phyloP scores from a whole-genome alignment of 73 alveolate genomes.

The Tetrahymena thermophila region DNA sequence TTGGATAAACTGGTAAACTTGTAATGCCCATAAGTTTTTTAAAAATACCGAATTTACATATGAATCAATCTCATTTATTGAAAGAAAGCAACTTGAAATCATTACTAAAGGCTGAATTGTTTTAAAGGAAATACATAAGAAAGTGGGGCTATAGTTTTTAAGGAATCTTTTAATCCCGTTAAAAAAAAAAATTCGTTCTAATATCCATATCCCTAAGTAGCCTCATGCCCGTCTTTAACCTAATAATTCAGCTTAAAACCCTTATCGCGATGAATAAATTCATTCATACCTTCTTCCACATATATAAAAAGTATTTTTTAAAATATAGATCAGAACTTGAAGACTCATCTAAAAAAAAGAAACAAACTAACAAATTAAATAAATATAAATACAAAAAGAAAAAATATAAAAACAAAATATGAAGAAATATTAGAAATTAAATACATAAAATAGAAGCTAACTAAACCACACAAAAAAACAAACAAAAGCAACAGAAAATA shows the following conservation, averaged over 20 bases:
- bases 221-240: constrained; percentile 3
- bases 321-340: background rate
- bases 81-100: background rate
- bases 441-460: background rate
- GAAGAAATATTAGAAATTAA: background rate
- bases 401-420: background rate
- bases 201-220: background rate
- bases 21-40: background rate
- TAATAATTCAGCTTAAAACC: background rate
- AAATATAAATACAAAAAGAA: background rate
- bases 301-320: background rate
- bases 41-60: background rate
- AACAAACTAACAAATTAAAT: background rate
- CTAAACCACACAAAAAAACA: background rate
- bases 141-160: background rate
- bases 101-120: background rate
- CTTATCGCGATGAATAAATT: background rate
- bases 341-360: background rate
- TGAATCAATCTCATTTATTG: background rate
- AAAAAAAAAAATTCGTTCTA: background rate
- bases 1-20: background rate
- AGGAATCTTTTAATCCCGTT: background rate
- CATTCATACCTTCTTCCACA: background rate
- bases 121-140: background rate
- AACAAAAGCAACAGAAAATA: no score